These are phyloP conservation scores for Talaromyces sp. DNA, from an alignment of 2,329 filamentous ascomycete genomes.

Conservation along the genomic window DNA sequence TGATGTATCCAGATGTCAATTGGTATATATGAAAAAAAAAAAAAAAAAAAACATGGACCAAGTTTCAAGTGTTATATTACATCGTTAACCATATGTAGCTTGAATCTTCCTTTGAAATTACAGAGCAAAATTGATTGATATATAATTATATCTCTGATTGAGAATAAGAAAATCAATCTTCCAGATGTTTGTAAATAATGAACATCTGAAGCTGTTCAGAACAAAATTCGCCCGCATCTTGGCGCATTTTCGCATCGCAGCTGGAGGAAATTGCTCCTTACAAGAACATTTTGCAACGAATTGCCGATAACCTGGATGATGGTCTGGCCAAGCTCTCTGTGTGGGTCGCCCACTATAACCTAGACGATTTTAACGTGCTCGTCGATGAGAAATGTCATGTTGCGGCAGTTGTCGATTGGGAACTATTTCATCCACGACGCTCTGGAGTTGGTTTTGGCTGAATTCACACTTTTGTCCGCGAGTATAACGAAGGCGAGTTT, in stretches of 20 bases:
- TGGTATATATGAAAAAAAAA: no score
- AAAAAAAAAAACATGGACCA: no score
- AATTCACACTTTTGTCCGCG: conserved; percentile 17
- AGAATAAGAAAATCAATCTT: no score
- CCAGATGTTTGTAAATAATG: no score
- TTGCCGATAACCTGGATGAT: conserved; percentile 12
- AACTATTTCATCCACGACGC: conserved; percentile 7
- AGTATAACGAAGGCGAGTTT: not conserved
- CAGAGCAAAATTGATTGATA: no score
- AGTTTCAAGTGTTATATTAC: no score
- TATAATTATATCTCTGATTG: no score
- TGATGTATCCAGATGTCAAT: no score
- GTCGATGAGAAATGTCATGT: conserved; percentile 16
- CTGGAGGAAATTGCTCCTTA: conserved; percentile 16
- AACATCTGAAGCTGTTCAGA: conserved; percentile 15
- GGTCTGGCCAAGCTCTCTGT: conserved; percentile 10
- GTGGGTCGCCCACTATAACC: conserved; percentile 18
- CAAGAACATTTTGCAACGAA: not conserved
- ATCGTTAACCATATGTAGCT: no score
- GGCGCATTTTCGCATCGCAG: conserved; percentile 17
- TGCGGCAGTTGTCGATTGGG: conserved; percentile 17
- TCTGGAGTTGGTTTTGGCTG: conserved; percentile 22
- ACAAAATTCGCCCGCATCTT: conserved; percentile 15
- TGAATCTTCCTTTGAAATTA: no score
- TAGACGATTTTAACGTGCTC: conserved; percentile 19